Conservation (phyloP, 2,329 filamentous ascomycete species). For the Xylariales sp. region DNA sequence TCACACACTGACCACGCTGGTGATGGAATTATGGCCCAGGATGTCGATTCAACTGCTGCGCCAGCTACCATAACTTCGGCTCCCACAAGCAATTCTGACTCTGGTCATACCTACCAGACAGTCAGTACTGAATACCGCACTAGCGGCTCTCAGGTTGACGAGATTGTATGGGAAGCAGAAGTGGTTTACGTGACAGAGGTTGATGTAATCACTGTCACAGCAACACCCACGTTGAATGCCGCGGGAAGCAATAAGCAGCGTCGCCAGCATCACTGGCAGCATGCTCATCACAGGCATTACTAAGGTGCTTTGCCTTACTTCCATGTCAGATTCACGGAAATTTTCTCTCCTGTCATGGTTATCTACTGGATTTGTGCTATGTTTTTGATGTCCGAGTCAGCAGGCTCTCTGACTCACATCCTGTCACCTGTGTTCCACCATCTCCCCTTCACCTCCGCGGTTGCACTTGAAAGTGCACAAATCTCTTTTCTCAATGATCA, state of each 20-base stretch:
- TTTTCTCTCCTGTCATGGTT: too few relatives aligned
- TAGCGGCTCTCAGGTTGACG: constrained; percentile 42
- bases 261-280: constrained; percentile 34
- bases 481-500: too few relatives aligned
- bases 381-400: too few relatives aligned
- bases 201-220: constrained; percentile 34
- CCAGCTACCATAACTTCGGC: constrained; percentile 20
- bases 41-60: constrained; percentile 10
- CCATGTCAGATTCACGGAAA: too few relatives aligned
- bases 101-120: constrained; percentile 30
- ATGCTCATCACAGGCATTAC: constrained; percentile 27
- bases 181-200: constrained; percentile 48
- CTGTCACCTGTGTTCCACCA: too few relatives aligned
- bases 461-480: too few relatives aligned
- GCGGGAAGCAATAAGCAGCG: constrained; percentile 20
- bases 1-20: constrained; percentile 10
- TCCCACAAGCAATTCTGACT: constrained; percentile 24
- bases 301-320: too few relatives aligned
- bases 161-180: constrained; percentile 55
- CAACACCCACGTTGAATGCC: constrained; percentile 24
- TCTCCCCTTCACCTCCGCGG: too few relatives aligned
- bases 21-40: constrained; percentile 8
- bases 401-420: too few relatives aligned
- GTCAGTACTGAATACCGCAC: constrained; percentile 52
- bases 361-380: too few relatives aligned